Percentiles rank a stretch among this genome's conserved stretches.
phyloP scores from a whole-genome alignment of 2,329 filamentous ascomycete genomes.

The Paecilomyces sp. region DNA sequence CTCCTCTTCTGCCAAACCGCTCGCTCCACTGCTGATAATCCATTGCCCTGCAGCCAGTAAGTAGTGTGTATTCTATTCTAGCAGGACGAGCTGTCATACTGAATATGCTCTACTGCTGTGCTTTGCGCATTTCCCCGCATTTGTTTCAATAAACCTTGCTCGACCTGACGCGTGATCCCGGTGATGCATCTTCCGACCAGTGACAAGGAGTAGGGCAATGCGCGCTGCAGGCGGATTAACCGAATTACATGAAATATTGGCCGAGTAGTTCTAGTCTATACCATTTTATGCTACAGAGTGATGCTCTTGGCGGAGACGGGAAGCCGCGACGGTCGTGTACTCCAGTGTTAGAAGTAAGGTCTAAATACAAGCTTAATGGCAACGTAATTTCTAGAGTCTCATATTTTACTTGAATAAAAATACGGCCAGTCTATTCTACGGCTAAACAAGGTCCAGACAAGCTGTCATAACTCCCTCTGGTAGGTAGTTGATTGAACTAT shows the following conservation, averaged over 20 bases:
- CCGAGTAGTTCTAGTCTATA: no score
- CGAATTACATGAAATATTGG: background rate
- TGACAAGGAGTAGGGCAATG: background rate
- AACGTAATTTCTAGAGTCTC: no score
- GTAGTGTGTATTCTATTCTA: background rate
- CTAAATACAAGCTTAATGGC: no score
- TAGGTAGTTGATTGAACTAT: no score
- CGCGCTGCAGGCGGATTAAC: background rate
- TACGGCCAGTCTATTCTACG: no score
- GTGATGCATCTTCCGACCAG: background rate
- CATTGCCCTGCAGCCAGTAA: background rate
- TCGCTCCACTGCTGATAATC: background rate
- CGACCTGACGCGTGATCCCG: background rate
- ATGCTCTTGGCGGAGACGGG: background rate
- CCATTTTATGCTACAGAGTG: no score
- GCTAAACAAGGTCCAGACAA: no score
- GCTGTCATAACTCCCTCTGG: no score
- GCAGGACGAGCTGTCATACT: background rate
- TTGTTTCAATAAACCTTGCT: background rate
- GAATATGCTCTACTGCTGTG: background rate
- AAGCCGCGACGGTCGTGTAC: no score
- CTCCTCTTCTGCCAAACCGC: background rate
- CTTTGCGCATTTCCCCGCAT: background rate
- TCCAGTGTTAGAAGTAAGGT: no score
- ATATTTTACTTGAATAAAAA: no score